Conservation (phyloP, 1,284 basidiomycete species). For the Austroboletus novae-zelandiae region DNA sequence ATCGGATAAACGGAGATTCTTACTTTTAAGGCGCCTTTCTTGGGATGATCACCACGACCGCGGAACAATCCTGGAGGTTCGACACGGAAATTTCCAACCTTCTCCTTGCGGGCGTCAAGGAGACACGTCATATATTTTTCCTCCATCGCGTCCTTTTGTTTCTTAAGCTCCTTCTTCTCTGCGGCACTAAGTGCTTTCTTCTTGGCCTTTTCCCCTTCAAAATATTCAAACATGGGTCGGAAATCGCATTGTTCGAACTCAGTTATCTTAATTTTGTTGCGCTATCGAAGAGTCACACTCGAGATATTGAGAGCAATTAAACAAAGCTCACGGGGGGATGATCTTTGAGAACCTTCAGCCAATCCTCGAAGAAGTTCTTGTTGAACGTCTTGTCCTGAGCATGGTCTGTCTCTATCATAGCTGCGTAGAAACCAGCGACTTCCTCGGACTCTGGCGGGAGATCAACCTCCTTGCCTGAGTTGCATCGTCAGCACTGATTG, state of each 20-base stretch:
- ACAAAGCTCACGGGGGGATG: slow-evolving; percentile 77
- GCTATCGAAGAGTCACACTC: slow-evolving; percentile 38
- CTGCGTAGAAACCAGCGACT: slow-evolving; percentile 95
- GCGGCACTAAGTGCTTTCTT: slow-evolving; percentile 86
- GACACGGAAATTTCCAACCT: slow-evolving; percentile 96
- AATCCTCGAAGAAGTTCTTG: slow-evolving; percentile 96
- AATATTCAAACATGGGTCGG: slow-evolving; percentile 90
- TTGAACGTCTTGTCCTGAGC: slow-evolving; percentile 88
- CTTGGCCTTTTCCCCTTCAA: slow-evolving; percentile 89
- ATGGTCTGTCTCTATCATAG: slow-evolving; percentile 92
- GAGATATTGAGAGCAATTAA: slow-evolving; percentile 2
- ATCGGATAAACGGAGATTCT: slow-evolving; percentile 13
- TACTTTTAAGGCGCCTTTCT: slow-evolving; percentile 95
- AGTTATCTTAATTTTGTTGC: slow-evolving; percentile 74
- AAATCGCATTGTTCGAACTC: slow-evolving; percentile 90
- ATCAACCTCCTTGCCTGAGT: slow-evolving; percentile 71
- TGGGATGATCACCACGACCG: slow-evolving; percentile 97
- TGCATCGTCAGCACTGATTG: slow-evolving; percentile 14
- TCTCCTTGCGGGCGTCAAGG: slow-evolving; percentile 95
- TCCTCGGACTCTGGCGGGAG: slow-evolving; percentile 91
- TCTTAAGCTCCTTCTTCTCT: slow-evolving; percentile 90
- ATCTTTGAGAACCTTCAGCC: slow-evolving; percentile 73
- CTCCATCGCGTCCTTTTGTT: slow-evolving; percentile 81
- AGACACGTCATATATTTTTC: slow-evolving; percentile 82
- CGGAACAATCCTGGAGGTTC: slow-evolving; percentile 98